Conservation (phyloP, 1,284 basidiomycete genomes). For the Puccinia novopanici region DNA sequence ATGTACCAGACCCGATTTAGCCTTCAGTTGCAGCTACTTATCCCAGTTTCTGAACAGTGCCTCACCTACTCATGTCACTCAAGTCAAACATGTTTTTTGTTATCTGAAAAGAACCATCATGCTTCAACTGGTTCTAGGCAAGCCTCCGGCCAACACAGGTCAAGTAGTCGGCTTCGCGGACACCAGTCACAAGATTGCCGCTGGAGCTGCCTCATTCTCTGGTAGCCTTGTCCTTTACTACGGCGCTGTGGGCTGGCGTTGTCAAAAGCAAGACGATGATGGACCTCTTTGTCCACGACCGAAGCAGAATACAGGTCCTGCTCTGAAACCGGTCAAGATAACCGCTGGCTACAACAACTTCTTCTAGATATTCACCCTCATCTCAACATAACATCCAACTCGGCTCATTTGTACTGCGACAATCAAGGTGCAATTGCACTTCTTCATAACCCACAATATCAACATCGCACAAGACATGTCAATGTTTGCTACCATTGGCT, state of each 20-base stretch:
- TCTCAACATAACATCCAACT: not conserved
- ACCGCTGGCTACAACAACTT: not conserved
- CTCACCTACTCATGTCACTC: not conserved
- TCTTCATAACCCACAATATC: not conserved
- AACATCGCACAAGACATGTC: slow-evolving; percentile 13
- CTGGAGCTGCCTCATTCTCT: not conserved
- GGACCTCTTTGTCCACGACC: not conserved
- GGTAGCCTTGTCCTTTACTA: not conserved
- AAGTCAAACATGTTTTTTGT: slow-evolving; percentile 12
- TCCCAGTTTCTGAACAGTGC: slow-evolving; percentile 19
- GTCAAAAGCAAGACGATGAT: slow-evolving; percentile 10
- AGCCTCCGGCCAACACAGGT: not conserved
- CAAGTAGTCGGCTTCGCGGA: not conserved
- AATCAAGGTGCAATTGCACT: slow-evolving; percentile 25
- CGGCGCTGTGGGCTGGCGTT: not conserved
- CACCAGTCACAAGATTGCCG: not conserved
- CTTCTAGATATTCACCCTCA: not conserved
- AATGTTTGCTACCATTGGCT: slow-evolving; percentile 22
- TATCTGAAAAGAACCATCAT: not conserved
- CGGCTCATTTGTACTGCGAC: not conserved
- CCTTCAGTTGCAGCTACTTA: slow-evolving; percentile 7
- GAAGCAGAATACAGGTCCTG: slow-evolving; percentile 8
- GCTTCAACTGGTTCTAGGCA: not conserved
- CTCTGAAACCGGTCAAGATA: slow-evolving; percentile 15
- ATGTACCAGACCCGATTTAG: slow-evolving; percentile 17